Base-by-base conservation (phyloP, 2,329 filamentous ascomycete species). In the Tolypocladium ovalisporum region DNA sequence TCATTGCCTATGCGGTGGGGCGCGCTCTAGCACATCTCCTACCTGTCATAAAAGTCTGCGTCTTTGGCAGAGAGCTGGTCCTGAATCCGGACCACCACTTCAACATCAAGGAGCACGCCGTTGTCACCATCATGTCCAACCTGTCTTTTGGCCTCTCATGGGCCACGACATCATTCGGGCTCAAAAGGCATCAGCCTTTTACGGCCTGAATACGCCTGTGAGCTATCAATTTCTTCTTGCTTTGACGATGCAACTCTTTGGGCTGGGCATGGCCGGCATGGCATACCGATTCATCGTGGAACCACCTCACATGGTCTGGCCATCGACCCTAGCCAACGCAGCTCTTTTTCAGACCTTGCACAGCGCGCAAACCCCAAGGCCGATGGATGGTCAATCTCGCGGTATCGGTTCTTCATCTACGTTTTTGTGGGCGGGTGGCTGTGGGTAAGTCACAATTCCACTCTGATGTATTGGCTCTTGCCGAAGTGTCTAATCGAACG, bases 221-320 rank as follows among this genome's bases (percentile, higher is more conserved):
- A 76, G 76, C 4, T 85, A 82, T 64, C 77, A 84, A 62, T 68
- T 84, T 2, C 70, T 84, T 27, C 74, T 85, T 57, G 77, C 75
- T 15, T 76, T 85, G 58, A 81, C 80, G n/a, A 82, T 80, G 1
- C 79, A 85, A 59, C 73, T 82, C 62, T 80, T 84, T 52, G 84
- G 84, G 3, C 83, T 84, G 60, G 81, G 81, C 1, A 70, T 86
- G n/a, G 82, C 83, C 1, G 82, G 82, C 1, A 67, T 85, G 52
- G 74, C 76, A 35, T 74, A 81, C 35, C 74, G 79, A 27, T 85
- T 82, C 67, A 73, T 85, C 22, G 76, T 82, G 22, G 78, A 73
- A 67, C 83, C 80, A 0, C 79, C 82, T 1, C 76, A 80, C 36
- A 85, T 85, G 81, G 78, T 85, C 58, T 85, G 82, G 81, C 82